Evolutionary conservation across 176 grass and related monocot genomes (phyloP), one percentile per base, ranked within the genome.

Genomic region (Aegilops umbellulata): DNA sequence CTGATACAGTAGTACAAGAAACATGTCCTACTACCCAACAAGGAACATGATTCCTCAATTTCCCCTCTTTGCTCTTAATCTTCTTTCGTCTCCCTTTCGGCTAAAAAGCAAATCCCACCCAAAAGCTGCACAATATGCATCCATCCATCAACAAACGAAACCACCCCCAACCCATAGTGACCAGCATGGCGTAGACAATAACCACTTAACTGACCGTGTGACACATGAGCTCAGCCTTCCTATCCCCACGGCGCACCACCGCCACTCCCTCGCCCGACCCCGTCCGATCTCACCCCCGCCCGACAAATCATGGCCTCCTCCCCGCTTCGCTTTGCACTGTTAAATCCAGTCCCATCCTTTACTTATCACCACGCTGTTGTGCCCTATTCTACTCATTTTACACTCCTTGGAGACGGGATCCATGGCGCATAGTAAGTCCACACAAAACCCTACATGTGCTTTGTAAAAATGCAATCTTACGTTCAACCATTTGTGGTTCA

Each of bases 391-490:
- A 35, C 30, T 69, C 65, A 69, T 69, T 69, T 70, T 60, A 3
- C 32, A 39, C 32, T 16, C 76, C 13, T 61, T 20, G 60, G 60
- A 63, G 49, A 47, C 2, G 69, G 69, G n/a, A 66, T 47, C 78
- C 41, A 22, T 58, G 19, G 53, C 53, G 17, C 30, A 4, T 47
- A 74, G 6, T 5, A 47, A 20, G 46, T 74, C 24, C 16, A 23
- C 27, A 17, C 70, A 84, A 84, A 77, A 66, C 83, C 72, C 60
- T 53, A 85, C 83, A 85, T 77, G 60, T 85, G 83, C 83, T 35
- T 53, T 17, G 5, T 53, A 53, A 53, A 51, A 3, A 17, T 53
- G 15, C 49, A 53, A 53, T 16, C 49, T 47, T 53, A 53, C 16
- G 15, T 19, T 19, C 14, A 19, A 19, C 7, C 49, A 17, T 53